phyloP scores from a whole-genome alignment of 306 rosid species.

The Quillaja saponaria region DNA sequence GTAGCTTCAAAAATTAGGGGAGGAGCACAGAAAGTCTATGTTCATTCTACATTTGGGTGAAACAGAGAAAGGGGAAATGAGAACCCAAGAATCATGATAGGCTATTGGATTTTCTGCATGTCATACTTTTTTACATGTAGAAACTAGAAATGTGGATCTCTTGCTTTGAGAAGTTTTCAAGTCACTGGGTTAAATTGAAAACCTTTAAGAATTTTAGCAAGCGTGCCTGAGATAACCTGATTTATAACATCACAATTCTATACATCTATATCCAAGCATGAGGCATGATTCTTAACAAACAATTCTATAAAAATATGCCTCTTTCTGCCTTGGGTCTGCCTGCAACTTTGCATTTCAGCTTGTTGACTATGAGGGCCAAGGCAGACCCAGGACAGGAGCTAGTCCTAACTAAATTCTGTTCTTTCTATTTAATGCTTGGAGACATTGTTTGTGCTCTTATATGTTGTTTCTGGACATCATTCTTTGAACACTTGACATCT shows the following conservation, averaged over 20 bases:
- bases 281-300: neutral
- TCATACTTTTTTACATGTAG: neutral
- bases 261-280: conserved; percentile 7
- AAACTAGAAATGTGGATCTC: neutral
- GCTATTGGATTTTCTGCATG: neutral
- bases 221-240: neutral
- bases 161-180: neutral
- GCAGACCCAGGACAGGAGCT: neutral
- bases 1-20: no score
- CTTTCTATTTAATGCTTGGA: neutral
- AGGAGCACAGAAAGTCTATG: no score
- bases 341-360: neutral
- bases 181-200: neutral
- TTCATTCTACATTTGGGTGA: neutral
- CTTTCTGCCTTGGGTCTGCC: neutral
- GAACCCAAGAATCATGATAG: neutral
- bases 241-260: neutral
- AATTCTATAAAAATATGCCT: no score
- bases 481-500: neutral
- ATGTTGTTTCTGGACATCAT: conserved; percentile 8
- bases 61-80: neutral
- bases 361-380: neutral
- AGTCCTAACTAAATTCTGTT: neutral
- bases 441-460: neutral
- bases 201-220: conserved; percentile 13